Evolutionary conservation across 768 basidiomycete genomes (phyloP), one percentile per base, ranked within the genome.

Genomic region (Peribolospora baueri): DNA sequence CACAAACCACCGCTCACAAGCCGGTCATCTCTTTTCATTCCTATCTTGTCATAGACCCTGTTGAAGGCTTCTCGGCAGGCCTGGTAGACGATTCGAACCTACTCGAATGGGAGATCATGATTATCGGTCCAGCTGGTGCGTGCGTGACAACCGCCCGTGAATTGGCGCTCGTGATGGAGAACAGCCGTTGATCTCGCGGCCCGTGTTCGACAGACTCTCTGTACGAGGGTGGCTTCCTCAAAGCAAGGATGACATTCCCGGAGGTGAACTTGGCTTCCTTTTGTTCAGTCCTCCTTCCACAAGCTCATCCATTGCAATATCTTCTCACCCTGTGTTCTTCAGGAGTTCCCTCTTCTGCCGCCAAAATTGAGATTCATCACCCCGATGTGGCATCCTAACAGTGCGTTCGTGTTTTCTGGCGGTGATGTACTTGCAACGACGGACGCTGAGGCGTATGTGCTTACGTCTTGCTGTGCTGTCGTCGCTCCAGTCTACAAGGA

Each of bases 31-130:
- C 25, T 25, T 25, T 25, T 1, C 1, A 25, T 25, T 25, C 25
- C 25, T 25, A 25, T 25, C 25, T 25, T 25, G 25, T 25, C 25
- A 25, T 25, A 25, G 25, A 73, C 51, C 91, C 91, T 3, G 86
- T 95, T 4, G 84, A 93, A 64, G 91, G 91, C 5, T 97, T 98
- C 72, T 90, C 86, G 42, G 91, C 90, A 79, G 91, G 91, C 46
- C 78, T 98, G 54, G 88, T 88, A 49, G 87, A 97, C 66, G 91
- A 95, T 57, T 75, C 79, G 68, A 90, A 95, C 70, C 70, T 95
- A 9, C 85, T 82, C 56, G 90, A 95, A 71, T 98, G 93, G 93
- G 88, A 93, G 61, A 75, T 95, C 64, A 73, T 93, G 65, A 80
- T 93, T 61, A 91, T 65, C 86, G 87, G 86, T 90, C 59, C 58